phyloP scores from a whole-genome alignment of 2,329 filamentous ascomycete genomes.

The Truncatella angustata region DNA sequence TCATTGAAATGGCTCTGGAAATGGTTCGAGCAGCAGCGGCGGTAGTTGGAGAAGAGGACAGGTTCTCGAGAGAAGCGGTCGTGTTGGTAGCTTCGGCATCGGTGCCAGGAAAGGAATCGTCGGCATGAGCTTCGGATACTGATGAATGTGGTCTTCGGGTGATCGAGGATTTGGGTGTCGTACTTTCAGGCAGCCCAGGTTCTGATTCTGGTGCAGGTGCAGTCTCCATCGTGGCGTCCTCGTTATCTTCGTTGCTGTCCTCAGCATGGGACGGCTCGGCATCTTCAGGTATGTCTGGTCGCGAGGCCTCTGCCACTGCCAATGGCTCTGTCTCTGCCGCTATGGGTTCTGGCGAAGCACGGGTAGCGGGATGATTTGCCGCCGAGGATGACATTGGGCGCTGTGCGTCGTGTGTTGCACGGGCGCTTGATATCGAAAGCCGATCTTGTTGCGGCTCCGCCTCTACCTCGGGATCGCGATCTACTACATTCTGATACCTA shows the following conservation, averaged over 20 bases:
- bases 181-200: neutral
- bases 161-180: neutral
- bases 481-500: too few species aligned
- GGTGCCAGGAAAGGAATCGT: constrained; percentile 14
- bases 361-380: neutral
- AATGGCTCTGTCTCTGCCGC: too few species aligned
- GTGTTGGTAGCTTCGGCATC: constrained; percentile 31
- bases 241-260: too few species aligned
- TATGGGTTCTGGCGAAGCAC: neutral
- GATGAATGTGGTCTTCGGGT: constrained; percentile 4
- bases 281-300: too few species aligned
- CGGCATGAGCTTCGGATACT: neutral
- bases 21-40: constrained; percentile 48
- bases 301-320: too few species aligned
- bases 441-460: neutral
- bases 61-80: constrained; percentile 50
- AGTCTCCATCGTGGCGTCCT: too few species aligned
- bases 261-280: too few species aligned
- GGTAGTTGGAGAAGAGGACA: constrained; percentile 56
- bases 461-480: neutral
- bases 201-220: too few species aligned
- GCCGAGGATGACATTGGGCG: neutral
- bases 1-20: constrained; percentile 49
- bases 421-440: neutral
- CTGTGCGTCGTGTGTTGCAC: neutral